phyloP scores from a whole-genome alignment of 2,329 filamentous ascomycete species.

The Alternaria hordeiaustralica region DNA sequence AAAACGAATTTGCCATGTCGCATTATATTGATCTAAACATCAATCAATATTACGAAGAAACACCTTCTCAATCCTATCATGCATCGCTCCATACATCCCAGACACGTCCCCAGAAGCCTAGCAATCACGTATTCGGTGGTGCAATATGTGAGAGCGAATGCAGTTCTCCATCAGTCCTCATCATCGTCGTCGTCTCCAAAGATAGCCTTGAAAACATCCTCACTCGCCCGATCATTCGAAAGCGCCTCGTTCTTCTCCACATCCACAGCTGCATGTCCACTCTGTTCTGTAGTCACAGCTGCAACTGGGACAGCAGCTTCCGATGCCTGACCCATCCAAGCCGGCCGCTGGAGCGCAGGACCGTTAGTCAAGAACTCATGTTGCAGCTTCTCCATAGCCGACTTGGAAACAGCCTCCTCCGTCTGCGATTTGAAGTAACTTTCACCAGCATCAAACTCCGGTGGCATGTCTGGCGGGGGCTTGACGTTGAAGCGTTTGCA shows the following conservation, averaged over 20 bases:
- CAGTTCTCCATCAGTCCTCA: constrained; percentile 10
- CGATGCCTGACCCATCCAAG: constrained; percentile 31
- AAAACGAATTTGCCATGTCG: neutral
- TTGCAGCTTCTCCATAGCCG: constrained; percentile 55
- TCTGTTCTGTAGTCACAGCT: constrained; percentile 2
- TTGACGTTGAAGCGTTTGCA: constrained; percentile 95
- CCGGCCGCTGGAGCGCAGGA: constrained; percentile 35
- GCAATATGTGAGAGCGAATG: neutral
- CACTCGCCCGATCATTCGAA: constrained; percentile 74
- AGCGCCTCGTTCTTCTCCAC: constrained; percentile 79
- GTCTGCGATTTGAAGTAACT: constrained; percentile 28
- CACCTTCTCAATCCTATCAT: neutral
- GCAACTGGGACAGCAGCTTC: neutral
- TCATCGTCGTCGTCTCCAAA: constrained; percentile 83
- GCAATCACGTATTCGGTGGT: neutral
- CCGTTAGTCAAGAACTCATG: constrained; percentile 40
- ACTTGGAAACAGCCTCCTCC: constrained; percentile 60
- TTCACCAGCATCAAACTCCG: constrained; percentile 50
- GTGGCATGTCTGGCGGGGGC: constrained; percentile 71
- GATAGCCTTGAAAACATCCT: constrained; percentile 87
- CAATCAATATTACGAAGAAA: neutral
- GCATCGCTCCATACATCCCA: neutral
- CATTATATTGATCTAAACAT: neutral
- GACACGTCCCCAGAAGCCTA: neutral
- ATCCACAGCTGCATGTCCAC: constrained; percentile 60